Evolutionary conservation across 2,329 filamentous ascomycete genomes (phyloP), one percentile per base, ranked within the genome.

Genomic region (Orbilia brochopaga): DNA sequence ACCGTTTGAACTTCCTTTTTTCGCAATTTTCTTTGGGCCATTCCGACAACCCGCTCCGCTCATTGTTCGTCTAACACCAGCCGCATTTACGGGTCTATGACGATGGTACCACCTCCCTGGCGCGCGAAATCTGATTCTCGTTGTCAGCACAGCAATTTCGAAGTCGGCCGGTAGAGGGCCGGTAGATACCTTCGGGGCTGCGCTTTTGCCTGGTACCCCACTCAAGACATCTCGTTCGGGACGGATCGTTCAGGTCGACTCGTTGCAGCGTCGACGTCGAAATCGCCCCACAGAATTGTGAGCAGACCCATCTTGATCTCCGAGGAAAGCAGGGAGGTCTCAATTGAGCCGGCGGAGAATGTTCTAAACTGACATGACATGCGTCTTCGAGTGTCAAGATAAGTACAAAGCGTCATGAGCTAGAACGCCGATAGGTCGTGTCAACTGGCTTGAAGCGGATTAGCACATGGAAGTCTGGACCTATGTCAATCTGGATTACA

Each of bases 1-100:
- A 4, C 11, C 51, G 42, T 19, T 42, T 57, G 55, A 64, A 70
- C 54, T 64, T 70, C 59, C 59, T 70, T 70, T 70, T 70, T 70
- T 70, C 66, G 66, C 66, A 70, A 70, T 70, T 70, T 70, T 70
- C 42, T 58, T 52, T 32, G 21, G 21, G 21, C 27, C 19, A 27
- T 42, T 42, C n/a, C 13, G 13, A 5, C 37, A 17, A 42, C 37
- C 27, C 27, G 8, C 27, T 32, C 27, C 4, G 27, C 4, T 32
- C 8, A 60, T 30, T 19, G 55, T n/a, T n/a, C n/a, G n/a, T n/a
- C n/a, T n/a, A n/a, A n/a, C n/a, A 53, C 44, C 37, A 17, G 37
- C 37, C 37, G 37, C 37, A 42, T 42, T 42, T 17, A 15, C 2
- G 13, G 13, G 15, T 17, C 4, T 15, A 42, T 42, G 37, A 42